These are phyloP conservation scores for Ascochyta clinopodiicola DNA, from an alignment of 2,329 filamentous ascomycete genomes.

Conservation along the genomic window DNA sequence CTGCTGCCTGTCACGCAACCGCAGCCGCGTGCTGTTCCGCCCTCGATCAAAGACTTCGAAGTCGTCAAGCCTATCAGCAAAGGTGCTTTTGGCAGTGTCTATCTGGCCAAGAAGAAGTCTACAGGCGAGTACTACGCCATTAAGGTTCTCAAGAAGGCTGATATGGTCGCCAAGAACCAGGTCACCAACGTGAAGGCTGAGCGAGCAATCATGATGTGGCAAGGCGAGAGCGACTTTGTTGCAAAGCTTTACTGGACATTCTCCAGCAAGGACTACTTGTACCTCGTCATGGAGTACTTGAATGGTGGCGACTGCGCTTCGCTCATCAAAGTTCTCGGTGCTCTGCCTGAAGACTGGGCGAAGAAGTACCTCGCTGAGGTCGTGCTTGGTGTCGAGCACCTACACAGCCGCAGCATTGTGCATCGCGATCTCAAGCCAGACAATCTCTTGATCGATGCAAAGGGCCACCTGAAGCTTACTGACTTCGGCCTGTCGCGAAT, in stretches of 20 bases:
- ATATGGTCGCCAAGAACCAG: slow-evolving; percentile 99
- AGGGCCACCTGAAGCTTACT: slow-evolving; percentile 93
- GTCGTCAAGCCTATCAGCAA: slow-evolving; percentile 99
- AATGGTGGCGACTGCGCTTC: slow-evolving; percentile 98
- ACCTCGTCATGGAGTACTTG: slow-evolving; percentile 98
- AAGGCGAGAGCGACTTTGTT: slow-evolving; percentile 98
- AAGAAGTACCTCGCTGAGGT: slow-evolving; percentile 98
- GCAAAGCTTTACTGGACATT: slow-evolving; percentile 99
- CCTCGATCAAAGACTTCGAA: slow-evolving; percentile 98
- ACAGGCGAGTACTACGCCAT: slow-evolving; percentile 99
- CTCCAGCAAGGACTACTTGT: slow-evolving; percentile 98
- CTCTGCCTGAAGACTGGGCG: slow-evolving; percentile 94
- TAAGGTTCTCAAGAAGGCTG: slow-evolving; percentile 98
- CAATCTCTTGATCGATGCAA: slow-evolving; percentile 95
- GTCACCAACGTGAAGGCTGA: slow-evolving; percentile 99
- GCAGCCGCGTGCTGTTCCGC: slow-evolving; percentile 85
- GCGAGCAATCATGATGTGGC: slow-evolving; percentile 99
- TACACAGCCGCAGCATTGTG: slow-evolving; percentile 93
- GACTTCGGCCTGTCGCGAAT: slow-evolving; percentile 97
- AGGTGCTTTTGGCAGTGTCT: slow-evolving; percentile 96
- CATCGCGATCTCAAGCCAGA: slow-evolving; percentile 97
- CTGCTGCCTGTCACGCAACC: slow-evolving; percentile 78
- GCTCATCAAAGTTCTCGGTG: slow-evolving; percentile 90
- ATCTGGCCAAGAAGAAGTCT: slow-evolving; percentile 97
- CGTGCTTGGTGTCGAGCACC: slow-evolving; percentile 92